Evolutionary conservation across 2,329 filamentous ascomycete genomes (phyloP), one percentile per base, ranked within the genome.

Genomic region (Ilyonectria sp.): DNA sequence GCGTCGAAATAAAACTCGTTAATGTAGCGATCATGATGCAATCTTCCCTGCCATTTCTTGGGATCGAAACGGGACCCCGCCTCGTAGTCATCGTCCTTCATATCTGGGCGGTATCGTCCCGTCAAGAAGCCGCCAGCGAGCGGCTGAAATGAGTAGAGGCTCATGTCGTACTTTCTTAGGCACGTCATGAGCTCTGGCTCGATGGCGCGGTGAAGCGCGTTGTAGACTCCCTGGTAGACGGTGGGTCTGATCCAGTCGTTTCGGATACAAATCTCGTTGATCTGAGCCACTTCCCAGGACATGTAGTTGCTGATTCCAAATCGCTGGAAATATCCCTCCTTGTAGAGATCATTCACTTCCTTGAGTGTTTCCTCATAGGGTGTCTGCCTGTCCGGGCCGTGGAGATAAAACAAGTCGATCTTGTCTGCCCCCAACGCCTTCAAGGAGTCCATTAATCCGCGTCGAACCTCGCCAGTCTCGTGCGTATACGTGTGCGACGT

Each of bases 151-250:
- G 91, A 81, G 15, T 93, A 91, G 21, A 93, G 84, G 60, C 91
- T 89, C 26, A 94, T 84, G 2, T 89, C 90, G 76, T 92, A 93
- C 52, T 90, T 86, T 19, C 87, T 85, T 75, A 90, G 91, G 49
- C 87, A 89, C 1, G 89, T 89, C 43, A 93, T 85, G 35, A 93
- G 81, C 77, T 93, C 91, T 5, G 85, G 79, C 77, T 93, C 92
- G 57, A 93, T 86, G 33, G 84, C 85, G 58, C 90, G 85, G 6
- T 77, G 64, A 23, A 75, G 68, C 19, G 70, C 67, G 29, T 79
- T 77, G 79, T 93, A 93, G 89, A 93, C 93, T 69, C 85, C 93
- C 78, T 94, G 92, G 79, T 92, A 94, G 63, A 94, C 89, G 2
- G 89, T 92, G 0, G 92, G 92, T n/a, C 75, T 86, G n/a, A 93